A percentile compares a stretch with the other conserved stretches of the same genome.
Evolutionary conservation across 1,284 basidiomycete genomes (phyloP).

Genomic region (Paramarasmius palmivorus): DNA sequence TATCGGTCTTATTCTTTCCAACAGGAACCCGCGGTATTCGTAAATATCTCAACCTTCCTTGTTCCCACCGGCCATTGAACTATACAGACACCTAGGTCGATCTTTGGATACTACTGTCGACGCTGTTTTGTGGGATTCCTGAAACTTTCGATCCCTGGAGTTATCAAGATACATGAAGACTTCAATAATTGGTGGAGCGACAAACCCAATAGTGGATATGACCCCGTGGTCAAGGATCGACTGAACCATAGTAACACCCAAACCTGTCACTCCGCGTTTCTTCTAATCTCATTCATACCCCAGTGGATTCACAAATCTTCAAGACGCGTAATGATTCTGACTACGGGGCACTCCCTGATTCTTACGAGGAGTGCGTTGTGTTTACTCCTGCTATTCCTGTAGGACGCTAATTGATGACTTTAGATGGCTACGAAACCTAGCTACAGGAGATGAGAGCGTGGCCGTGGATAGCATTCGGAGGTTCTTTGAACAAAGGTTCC

Average conservation of each 20-base stretch:
- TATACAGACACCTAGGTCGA: constrained; percentile 62
- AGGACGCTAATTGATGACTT: constrained; percentile 5
- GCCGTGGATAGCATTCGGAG: constrained; percentile 70
- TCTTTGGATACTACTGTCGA: constrained; percentile 78
- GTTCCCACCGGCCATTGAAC: constrained; percentile 5
- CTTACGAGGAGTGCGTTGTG: constrained; percentile 57
- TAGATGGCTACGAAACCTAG: constrained; percentile 66
- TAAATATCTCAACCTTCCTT: constrained; percentile 19
- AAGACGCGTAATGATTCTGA: constrained; percentile 68
- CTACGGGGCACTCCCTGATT: constrained; percentile 59
- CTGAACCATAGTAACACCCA: constrained; percentile 49
- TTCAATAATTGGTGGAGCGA: constrained; percentile 65
- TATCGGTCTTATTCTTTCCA: background rate
- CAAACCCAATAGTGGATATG: constrained; percentile 44
- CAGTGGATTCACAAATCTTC: constrained; percentile 58
- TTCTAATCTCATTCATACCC: background rate
- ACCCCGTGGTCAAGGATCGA: constrained; percentile 52
- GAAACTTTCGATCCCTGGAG: constrained; percentile 72
- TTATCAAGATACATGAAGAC: constrained; percentile 60
- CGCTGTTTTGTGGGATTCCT: constrained; percentile 71
- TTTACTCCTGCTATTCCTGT: constrained; percentile 1
- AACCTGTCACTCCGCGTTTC: background rate
- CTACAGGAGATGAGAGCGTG: constrained; percentile 64
- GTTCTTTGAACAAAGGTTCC: constrained; percentile 83
- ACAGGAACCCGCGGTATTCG: constrained; percentile 41